These are phyloP conservation scores for Acanthamoeba culbertsoni DNA, from an alignment of 208 protist genomes.

Conservation along the genomic window DNA sequence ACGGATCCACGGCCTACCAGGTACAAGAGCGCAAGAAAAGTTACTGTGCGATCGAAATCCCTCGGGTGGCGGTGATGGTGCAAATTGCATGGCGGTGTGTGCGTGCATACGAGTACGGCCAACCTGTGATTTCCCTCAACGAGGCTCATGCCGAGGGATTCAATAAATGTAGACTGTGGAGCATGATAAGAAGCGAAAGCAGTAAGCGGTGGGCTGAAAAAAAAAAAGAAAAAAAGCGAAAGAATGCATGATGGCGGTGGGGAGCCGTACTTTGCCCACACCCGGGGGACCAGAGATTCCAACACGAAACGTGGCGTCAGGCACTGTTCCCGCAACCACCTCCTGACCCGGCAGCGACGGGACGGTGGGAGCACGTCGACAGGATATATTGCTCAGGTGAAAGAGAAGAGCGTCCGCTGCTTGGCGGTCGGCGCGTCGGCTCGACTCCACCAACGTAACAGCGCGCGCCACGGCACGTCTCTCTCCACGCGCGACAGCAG, in stretches of 20 bases:
- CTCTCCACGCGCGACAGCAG: neutral
- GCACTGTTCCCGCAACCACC: neutral
- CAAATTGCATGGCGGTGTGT: no score
- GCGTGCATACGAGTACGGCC: slow-evolving; percentile 34
- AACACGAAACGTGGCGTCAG: slow-evolving; percentile 83
- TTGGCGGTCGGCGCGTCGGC: neutral
- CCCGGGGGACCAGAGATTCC: slow-evolving; percentile 93
- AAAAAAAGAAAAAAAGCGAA: neutral
- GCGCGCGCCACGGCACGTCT: neutral
- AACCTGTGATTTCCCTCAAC: neutral
- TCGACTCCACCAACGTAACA: neutral
- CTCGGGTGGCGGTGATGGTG: no score
- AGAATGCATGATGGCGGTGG: no score
- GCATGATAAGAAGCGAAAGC: no score
- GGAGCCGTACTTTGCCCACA: slow-evolving; percentile 82
- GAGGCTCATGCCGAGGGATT: slow-evolving; percentile 79
- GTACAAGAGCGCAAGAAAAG: no score
- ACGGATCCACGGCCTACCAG: slow-evolving; percentile 93
- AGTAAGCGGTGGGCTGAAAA: neutral
- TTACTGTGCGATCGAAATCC: no score
- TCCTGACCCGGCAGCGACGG: no score
- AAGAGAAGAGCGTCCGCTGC: neutral
- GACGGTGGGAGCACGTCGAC: neutral
- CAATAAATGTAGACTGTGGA: slow-evolving; percentile 91
- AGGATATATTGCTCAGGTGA: neutral